These are phyloP conservation scores for Glycine latifolia DNA, from an alignment of 306 rosid genomes.

Conservation along the genomic window DNA sequence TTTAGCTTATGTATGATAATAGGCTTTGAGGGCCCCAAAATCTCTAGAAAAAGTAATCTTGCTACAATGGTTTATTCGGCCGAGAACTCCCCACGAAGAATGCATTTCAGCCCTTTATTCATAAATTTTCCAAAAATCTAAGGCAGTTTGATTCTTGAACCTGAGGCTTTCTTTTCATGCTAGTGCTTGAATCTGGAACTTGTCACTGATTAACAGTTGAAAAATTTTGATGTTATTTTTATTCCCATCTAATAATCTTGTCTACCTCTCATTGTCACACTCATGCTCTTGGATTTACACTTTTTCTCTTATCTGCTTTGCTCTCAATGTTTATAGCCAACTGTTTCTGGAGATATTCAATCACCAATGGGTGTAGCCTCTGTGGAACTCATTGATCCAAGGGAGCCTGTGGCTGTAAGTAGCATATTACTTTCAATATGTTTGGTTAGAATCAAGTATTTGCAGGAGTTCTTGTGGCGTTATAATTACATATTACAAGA, in stretches of 20 bases:
- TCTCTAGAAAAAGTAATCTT: too few species aligned
- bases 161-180: too few species aligned
- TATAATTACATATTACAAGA: background rate
- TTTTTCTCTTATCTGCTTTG: background rate
- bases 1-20: too few species aligned
- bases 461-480: slow-evolving; percentile 8
- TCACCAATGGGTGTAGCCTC: slow-evolving; percentile 90
- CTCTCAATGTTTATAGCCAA: slow-evolving; percentile 67
- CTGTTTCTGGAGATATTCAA: slow-evolving; percentile 82
- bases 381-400: slow-evolving; percentile 91
- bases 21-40: too few species aligned
- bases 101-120: too few species aligned
- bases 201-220: slow-evolving; percentile 6
- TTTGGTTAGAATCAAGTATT: slow-evolving; percentile 21
- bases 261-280: background rate
- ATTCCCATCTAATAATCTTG: slow-evolving; percentile 18
- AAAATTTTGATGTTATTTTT: slow-evolving; percentile 16
- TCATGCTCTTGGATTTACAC: background rate
- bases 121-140: too few species aligned
- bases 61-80: too few species aligned
- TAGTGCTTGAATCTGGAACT: background rate
- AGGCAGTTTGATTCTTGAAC: too few species aligned
- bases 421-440: slow-evolving; percentile 31
- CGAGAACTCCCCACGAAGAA: too few species aligned
- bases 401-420: slow-evolving; percentile 88